Conservation (phyloP, 306 rosid genomes). For the Casuarina equisetifolia region DNA sequence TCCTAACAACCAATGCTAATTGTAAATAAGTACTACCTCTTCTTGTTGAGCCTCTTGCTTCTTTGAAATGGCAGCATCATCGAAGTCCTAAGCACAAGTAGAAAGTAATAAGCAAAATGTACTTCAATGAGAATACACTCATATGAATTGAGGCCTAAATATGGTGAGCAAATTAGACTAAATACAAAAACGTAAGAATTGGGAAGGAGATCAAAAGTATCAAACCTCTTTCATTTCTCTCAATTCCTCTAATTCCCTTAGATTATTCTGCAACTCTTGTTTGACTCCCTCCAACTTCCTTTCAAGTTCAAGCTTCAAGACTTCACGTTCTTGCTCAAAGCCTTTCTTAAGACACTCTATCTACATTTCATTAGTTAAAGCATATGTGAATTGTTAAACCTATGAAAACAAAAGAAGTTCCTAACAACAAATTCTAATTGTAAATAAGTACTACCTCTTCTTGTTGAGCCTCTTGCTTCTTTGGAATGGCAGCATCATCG, state of each 20-base stretch:
- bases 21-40: constrained; percentile 49
- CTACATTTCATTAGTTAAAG: constrained; percentile 52
- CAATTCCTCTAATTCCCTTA: constrained; percentile 83
- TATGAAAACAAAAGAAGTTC: constrained; percentile 18
- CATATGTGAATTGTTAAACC: constrained; percentile 14
- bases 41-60: constrained; percentile 82
- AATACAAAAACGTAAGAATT: background rate
- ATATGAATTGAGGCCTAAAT: background rate
- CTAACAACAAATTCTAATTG: constrained; percentile 21
- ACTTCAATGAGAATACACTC: background rate
- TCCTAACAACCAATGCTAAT: constrained; percentile 21
- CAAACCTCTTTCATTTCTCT: constrained; percentile 97
- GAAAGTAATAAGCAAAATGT: constrained; percentile 14
- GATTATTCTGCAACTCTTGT: constrained; percentile 74
- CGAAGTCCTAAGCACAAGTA: too few relatives aligned
- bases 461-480: constrained; percentile 82
- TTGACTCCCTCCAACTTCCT: too few relatives aligned
- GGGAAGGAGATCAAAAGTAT: constrained; percentile 7
- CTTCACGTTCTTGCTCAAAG: constrained; percentile 61
- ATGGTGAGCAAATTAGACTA: background rate
- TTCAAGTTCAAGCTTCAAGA: constrained; percentile 49
- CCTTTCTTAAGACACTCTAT: constrained; percentile 45
- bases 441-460: constrained; percentile 54
- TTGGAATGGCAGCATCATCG: constrained; percentile 76
- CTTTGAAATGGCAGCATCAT: too few relatives aligned